phyloP scores from a whole-genome alignment of 2,329 filamentous ascomycete genomes.

The Paraconiothyrium brasiliense region DNA sequence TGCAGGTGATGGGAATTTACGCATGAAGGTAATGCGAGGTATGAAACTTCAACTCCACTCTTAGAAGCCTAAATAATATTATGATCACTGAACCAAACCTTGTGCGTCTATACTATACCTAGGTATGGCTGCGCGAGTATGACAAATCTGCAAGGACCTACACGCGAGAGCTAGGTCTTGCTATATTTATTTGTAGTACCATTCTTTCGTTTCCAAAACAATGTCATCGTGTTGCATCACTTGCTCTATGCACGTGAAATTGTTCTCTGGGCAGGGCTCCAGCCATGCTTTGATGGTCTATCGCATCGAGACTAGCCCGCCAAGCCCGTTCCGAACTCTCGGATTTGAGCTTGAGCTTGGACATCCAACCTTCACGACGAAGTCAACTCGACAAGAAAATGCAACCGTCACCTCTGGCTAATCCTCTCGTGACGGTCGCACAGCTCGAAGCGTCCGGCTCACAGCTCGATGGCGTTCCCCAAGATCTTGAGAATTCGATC shows the following conservation, averaged over 20 bases:
- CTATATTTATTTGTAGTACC: too few species aligned
- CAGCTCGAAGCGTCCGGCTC: constrained; percentile 70
- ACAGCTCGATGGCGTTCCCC: constrained; percentile 67
- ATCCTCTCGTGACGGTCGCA: constrained; percentile 75
- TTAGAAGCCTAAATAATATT: too few species aligned
- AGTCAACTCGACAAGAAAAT: constrained; percentile 22
- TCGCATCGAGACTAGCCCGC: background rate
- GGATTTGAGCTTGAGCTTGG: constrained; percentile 19
- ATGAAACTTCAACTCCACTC: too few species aligned
- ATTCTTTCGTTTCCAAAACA: background rate
- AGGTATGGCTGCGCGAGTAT: too few species aligned
- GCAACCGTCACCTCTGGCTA: constrained; percentile 61
- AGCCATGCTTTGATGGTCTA: background rate
- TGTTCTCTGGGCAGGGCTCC: too few species aligned
- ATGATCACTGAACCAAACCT: too few species aligned
- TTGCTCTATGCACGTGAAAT: background rate
- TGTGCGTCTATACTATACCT: too few species aligned
- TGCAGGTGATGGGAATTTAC: too few species aligned
- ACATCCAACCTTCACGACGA: constrained; percentile 1
- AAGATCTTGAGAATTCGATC: constrained; percentile 75
- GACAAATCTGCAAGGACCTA: too few species aligned
- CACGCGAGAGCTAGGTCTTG: too few species aligned
- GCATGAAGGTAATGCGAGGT: too few species aligned
- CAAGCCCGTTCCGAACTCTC: constrained; percentile 14
- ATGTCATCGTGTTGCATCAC: background rate